Evolutionary conservation across 495 filamentous ascomycete genomes (phyloP).

Genomic region (Aspergillus carlsbadensis): DNA sequence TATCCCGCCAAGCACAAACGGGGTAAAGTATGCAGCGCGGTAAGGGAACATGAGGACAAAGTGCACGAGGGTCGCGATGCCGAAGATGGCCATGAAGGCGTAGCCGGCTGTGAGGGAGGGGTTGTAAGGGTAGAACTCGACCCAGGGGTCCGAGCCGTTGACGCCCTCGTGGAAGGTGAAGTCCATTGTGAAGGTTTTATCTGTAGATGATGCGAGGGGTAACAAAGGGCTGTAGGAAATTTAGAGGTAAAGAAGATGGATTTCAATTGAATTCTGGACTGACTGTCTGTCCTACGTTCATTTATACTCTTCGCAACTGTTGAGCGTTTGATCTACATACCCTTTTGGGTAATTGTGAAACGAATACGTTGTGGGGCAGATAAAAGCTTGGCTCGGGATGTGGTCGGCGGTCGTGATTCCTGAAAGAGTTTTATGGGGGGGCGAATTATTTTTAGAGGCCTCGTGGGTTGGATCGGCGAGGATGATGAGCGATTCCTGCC

Average conservation of each 20-base stretch:
- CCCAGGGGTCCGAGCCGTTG: constrained; percentile 32
- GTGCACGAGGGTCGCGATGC: constrained; percentile 37
- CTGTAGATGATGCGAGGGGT: not conserved
- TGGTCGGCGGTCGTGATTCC: too few relatives aligned
- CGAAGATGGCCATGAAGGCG: constrained; percentile 50
- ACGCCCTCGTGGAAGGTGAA: constrained; percentile 32
- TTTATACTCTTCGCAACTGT: constrained; percentile 17
- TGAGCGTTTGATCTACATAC: constrained; percentile 10
- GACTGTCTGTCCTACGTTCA: not conserved
- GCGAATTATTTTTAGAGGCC: too few relatives aligned
- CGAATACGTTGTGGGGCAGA: constrained; percentile 32
- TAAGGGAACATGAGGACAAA: constrained; percentile 41
- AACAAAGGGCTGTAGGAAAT: not conserved
- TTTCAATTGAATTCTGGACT: not conserved
- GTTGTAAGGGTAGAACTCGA: constrained; percentile 49
- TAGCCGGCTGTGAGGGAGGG: constrained; percentile 47
- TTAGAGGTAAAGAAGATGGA: too few relatives aligned
- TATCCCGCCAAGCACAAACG: constrained; percentile 55
- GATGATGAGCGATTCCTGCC: too few relatives aligned
- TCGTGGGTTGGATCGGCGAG: too few relatives aligned
- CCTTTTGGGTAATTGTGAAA: constrained; percentile 26
- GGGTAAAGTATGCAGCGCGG: constrained; percentile 54
- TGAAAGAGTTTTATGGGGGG: too few relatives aligned
- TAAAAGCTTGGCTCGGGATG: constrained; percentile 7
- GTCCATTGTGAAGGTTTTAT: constrained; percentile 26